These are phyloP conservation scores for Ogataea sp. DNA, from an alignment of 805 yeast genomes.

Conservation along the genomic window DNA sequence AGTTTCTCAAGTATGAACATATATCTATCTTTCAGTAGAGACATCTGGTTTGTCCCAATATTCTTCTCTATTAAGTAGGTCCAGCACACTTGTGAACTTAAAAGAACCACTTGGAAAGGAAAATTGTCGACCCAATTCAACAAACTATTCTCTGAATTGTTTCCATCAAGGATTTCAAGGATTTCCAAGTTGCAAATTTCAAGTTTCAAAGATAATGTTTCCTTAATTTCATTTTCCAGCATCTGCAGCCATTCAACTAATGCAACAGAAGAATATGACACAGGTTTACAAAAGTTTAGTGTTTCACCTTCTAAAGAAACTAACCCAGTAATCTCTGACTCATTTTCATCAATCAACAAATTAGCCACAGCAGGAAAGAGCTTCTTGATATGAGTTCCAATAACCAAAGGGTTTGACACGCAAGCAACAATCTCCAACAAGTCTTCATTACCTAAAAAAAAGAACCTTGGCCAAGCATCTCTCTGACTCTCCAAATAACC, in stretches of 20 bases:
- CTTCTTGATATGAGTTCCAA: conserved; percentile 56
- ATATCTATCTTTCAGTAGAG: conserved; percentile 1
- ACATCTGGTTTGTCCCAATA: background rate
- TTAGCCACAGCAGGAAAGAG: conserved; percentile 61
- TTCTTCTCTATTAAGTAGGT: conserved; percentile 31
- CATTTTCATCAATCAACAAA: conserved; percentile 25
- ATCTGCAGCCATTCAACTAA: conserved; percentile 55
- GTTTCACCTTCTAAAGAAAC: conserved; percentile 61
- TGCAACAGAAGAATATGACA: conserved; percentile 33
- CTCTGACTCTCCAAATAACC: conserved; percentile 80
- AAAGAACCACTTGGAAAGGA: conserved; percentile 50
- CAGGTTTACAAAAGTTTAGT: conserved; percentile 32
- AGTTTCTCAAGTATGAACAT: conserved; percentile 11
- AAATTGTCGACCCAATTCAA: conserved; percentile 26
- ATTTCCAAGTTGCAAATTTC: conserved; percentile 9
- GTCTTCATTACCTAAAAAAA: conserved; percentile 88
- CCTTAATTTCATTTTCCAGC: conserved; percentile 47
- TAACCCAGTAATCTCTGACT: conserved; percentile 31
- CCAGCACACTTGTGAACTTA: conserved; percentile 53
- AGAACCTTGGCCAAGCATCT: conserved; percentile 69
- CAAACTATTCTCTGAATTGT: conserved; percentile 15
- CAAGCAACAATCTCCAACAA: conserved; percentile 75
- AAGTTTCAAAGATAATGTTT: conserved; percentile 32
- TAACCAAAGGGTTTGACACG: conserved; percentile 32
- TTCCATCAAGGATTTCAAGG: conserved; percentile 1